phyloP scores from a whole-genome alignment of 441 rosid genomes.

The Arabidopsis hybrid region DNA sequence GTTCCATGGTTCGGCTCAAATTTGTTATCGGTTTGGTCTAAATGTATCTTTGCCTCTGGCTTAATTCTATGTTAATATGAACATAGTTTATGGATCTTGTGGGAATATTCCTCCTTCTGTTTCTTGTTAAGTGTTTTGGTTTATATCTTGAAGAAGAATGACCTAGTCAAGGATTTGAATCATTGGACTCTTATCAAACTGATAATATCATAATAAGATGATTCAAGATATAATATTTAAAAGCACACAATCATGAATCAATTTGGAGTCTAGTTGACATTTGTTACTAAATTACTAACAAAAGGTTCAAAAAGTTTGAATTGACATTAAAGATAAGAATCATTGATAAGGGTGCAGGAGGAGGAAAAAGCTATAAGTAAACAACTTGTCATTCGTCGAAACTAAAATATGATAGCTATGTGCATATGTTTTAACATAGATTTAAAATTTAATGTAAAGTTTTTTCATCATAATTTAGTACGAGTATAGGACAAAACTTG shows the following conservation, averaged over 20 bases:
- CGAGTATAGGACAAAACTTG: too few relatives aligned
- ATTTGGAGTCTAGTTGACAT: slow-evolving; percentile 31
- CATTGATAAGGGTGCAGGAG: neutral
- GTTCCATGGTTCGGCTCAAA: neutral
- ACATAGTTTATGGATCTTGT: slow-evolving; percentile 14
- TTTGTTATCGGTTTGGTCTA: neutral
- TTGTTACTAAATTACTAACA: slow-evolving; percentile 16
- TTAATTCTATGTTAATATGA: neutral
- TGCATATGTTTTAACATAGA: too few relatives aligned
- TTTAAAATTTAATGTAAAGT: too few relatives aligned
- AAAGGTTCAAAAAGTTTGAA: slow-evolving; percentile 13
- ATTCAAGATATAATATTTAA: neutral
- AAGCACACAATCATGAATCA: neutral
- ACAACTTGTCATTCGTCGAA: slow-evolving; percentile 1
- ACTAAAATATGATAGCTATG: neutral
- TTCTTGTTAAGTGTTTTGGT: slow-evolving; percentile 12
- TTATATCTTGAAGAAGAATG: slow-evolving; percentile 13
- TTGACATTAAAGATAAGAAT: neutral
- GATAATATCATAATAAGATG: neutral
- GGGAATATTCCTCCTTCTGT: slow-evolving; percentile 8
- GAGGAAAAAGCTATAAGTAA: neutral
- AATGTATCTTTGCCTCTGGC: slow-evolving; percentile 1
- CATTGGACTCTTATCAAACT: slow-evolving; percentile 20
- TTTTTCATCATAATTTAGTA: too few relatives aligned
- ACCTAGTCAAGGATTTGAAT: slow-evolving; percentile 21